Evolutionary conservation across 2,329 filamentous ascomycete genomes (phyloP), one percentile per base, ranked within the genome.

Genomic region (Colletotrichum viniferum): DNA sequence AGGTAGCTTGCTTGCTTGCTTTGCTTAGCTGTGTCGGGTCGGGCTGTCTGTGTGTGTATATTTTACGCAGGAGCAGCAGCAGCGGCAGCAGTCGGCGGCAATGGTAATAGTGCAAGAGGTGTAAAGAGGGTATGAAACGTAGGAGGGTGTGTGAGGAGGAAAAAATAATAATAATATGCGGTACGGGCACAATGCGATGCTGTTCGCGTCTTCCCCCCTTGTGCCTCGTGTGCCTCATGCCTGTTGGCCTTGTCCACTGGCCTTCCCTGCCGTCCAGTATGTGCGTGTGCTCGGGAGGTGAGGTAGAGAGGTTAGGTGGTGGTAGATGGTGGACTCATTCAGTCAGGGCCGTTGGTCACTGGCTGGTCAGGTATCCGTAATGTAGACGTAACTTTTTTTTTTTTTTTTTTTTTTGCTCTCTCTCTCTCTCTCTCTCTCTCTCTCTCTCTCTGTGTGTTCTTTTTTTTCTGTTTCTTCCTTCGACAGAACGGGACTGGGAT

Each of bases 81-180:
- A 7, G 56, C 66, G 69, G 63, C 68, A 69, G 71, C 60, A 73
- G 74, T 52, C 18, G 43, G 43, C 43, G 43, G 43, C n/a, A 52
- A 52, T 52, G 55, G 21, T 18, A 34, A 28, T 28, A 62, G 43
- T 32, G 30, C 43, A 60, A 68, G n/a, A 52, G n/a, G 43, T 58
- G 55, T 58, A 74, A 38, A 75, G 73, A 76, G 73, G 73, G 73
- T 76, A 74, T 52, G 73, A 60, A 68, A 55, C 21, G 43, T 52
- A 52, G 74, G 60, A 76, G 72, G 75, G 75, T 77, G 75, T 76
- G 75, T 38, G 73, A 77, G 73, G 72, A 77, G 75, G 75, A 76
- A 77, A 77, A 72, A 71, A 58, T 28, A 58, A 28, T 58, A 18
- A 61, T 30, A 32, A 32, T 30, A 32, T 30, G 24, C 30, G 61